Evolutionary conservation across 2,329 filamentous ascomycete genomes (phyloP).

Genomic region (Laburnicola sp.): DNA sequence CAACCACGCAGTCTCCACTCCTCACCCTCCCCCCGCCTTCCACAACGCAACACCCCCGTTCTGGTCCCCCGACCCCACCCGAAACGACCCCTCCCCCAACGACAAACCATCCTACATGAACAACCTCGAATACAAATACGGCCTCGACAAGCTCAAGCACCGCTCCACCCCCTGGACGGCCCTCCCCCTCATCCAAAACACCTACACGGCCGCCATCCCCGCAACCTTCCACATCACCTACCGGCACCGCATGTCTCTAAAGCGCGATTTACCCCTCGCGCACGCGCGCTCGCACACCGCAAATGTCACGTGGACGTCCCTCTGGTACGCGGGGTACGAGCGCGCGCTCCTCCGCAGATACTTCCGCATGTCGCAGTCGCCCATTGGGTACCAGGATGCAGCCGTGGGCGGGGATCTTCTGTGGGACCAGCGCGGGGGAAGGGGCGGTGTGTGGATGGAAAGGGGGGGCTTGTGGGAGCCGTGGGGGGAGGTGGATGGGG

Average conservation of each 20-base stretch:
- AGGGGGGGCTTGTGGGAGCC: conserved; percentile 52
- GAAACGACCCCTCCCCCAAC: conserved; percentile 33
- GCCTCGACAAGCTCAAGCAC: conserved; percentile 50
- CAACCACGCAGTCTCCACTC: conserved; percentile 33
- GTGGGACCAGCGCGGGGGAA: conserved; percentile 56
- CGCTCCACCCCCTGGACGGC: conserved; percentile 49
- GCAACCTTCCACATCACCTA: conserved; percentile 47
- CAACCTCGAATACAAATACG: conserved; percentile 26
- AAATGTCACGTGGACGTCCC: conserved; percentile 47
- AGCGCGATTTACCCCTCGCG: not conserved
- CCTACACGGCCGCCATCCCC: conserved; percentile 52
- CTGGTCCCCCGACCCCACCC: conserved; percentile 31
- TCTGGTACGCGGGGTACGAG: conserved; percentile 55
- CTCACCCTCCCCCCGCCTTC: conserved; percentile 46
- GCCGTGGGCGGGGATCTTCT: conserved; percentile 52
- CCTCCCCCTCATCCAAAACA: conserved; percentile 53
- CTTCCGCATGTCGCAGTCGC: conserved; percentile 50
- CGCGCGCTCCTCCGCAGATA: conserved; percentile 56
- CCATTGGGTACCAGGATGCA: conserved; percentile 49
- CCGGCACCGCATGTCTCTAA: not conserved
- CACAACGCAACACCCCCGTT: conserved; percentile 32
- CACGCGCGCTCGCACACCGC: conserved; percentile 32
- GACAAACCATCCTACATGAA: conserved; percentile 36
- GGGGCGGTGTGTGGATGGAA: conserved; percentile 59
- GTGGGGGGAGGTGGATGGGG: conserved; percentile 51